A percentile compares a stretch with the other conserved stretches of the same genome.
Evolutionary conservation across 352 stramenopile genomes (phyloP).

Genomic region (Phytopythium kandeliae): DNA sequence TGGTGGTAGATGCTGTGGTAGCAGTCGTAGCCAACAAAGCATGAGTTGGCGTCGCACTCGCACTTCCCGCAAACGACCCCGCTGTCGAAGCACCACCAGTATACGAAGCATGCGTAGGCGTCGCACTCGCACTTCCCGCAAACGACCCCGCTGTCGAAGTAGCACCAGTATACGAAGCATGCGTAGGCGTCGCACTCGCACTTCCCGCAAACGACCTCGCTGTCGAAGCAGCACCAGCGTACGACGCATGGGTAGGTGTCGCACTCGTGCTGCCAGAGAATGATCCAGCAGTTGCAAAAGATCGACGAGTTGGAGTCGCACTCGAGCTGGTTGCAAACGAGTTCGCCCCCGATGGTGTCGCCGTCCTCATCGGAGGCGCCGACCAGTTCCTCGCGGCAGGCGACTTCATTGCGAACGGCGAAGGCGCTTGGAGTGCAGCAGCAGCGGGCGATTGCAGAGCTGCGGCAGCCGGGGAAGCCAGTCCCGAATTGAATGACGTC

Average conservation of each 20-base stretch:
- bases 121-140: background rate
- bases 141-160: background rate
- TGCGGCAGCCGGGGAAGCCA: constrained; percentile 2
- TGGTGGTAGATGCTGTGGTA: constrained; percentile 7
- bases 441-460: constrained; percentile 1
- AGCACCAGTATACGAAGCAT: background rate
- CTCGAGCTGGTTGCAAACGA: background rate
- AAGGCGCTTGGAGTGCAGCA: constrained; percentile 1
- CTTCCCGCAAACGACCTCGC: background rate
- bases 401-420: constrained; percentile 1
- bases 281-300: background rate
- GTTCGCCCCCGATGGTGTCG: constrained; percentile 5
- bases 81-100: background rate
- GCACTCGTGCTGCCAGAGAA: background rate
- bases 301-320: background rate
- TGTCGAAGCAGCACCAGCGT: background rate
- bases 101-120: background rate
- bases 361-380: constrained; percentile 2
- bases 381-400: constrained; percentile 1
- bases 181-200: background rate
- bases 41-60: background rate
- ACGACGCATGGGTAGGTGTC: background rate
- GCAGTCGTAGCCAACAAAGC: background rate
- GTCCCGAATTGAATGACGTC: constrained; percentile 4
- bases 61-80: background rate